These are phyloP conservation scores for Dothistroma pini DNA, from an alignment of 2,329 filamentous ascomycete species.

Conservation along the genomic window DNA sequence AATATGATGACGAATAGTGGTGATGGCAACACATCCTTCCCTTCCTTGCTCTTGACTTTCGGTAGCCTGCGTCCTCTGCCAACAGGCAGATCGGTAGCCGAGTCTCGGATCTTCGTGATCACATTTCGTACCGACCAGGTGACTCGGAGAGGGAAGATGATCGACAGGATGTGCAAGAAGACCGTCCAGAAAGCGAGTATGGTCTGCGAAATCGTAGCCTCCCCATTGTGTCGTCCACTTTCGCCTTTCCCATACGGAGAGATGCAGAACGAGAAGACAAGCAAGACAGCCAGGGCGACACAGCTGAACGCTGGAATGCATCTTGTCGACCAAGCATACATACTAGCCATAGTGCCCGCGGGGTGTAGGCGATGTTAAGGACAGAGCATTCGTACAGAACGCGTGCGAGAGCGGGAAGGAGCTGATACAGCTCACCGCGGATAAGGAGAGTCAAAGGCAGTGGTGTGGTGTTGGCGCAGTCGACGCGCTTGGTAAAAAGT, in stretches of 20 bases:
- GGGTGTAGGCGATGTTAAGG: not conserved
- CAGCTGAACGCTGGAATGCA: conserved; percentile 31
- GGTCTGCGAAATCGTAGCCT: conserved; percentile 29
- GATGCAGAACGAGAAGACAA: conserved; percentile 29
- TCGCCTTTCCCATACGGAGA: conserved; percentile 27
- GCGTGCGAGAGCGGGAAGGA: not conserved
- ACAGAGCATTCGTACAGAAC: conserved; percentile 2
- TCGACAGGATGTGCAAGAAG: conserved; percentile 61
- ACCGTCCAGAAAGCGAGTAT: conserved; percentile 54
- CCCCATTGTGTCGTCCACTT: conserved; percentile 25
- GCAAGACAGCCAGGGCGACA: conserved; percentile 22
- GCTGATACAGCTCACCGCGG: not conserved
- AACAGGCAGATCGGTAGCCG: conserved; percentile 17
- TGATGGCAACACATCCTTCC: conserved; percentile 23
- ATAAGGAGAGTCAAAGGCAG: not conserved
- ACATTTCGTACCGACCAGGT: conserved; percentile 60
- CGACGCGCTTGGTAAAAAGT: conserved; percentile 2
- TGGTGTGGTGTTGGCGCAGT: conserved; percentile 2
- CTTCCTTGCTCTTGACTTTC: conserved; percentile 18
- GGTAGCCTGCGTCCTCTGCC: conserved; percentile 19
- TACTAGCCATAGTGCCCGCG: conserved; percentile 16
- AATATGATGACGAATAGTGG: conserved; percentile 63
- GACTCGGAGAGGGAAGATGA: conserved; percentile 60
- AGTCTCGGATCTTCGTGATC: conserved; percentile 37
- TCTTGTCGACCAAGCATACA: conserved; percentile 29